Evolutionary conservation across 495 filamentous ascomycete genomes (phyloP).

Genomic region (Aspergillus wentii): DNA sequence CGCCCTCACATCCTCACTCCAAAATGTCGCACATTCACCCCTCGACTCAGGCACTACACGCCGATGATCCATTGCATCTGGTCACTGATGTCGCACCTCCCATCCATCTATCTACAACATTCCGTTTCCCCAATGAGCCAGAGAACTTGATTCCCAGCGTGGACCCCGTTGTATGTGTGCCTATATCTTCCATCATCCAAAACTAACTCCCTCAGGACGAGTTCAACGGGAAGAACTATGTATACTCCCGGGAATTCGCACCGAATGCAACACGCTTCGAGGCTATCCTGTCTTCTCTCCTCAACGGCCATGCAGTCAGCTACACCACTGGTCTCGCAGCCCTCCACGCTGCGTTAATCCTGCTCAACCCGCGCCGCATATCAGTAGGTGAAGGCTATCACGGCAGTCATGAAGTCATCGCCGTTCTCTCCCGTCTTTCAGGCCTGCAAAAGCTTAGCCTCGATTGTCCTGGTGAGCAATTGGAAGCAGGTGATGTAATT

Average conservation of each 20-base stretch:
- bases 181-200: not conserved
- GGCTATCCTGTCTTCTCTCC: constrained; percentile 59
- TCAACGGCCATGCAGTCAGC: constrained; percentile 58
- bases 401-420: constrained; percentile 74
- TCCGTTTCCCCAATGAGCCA: constrained; percentile 63
- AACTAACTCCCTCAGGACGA: constrained; percentile 9
- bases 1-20: not conserved
- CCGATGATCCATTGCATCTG: constrained; percentile 64
- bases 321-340: constrained; percentile 78
- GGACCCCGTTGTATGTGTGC: constrained; percentile 17
- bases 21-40: constrained; percentile 7
- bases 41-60: constrained; percentile 69
- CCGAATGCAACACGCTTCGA: constrained; percentile 75
- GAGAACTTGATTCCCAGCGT: constrained; percentile 43
- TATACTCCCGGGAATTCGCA: constrained; percentile 69
- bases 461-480: constrained; percentile 42
- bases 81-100: constrained; percentile 71
- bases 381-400: constrained; percentile 76
- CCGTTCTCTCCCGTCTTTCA: constrained; percentile 58
- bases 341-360: constrained; percentile 70
- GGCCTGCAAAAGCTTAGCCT: constrained; percentile 57
- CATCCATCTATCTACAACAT: constrained; percentile 80
- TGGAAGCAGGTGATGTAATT: constrained; percentile 67
- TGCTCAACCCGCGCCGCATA: constrained; percentile 65
- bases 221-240: constrained; percentile 15